A percentile compares a stretch with the other conserved stretches of the same genome.
phyloP scores from a whole-genome alignment of 83 land plant genomes.

The Larix sibirica region DNA sequence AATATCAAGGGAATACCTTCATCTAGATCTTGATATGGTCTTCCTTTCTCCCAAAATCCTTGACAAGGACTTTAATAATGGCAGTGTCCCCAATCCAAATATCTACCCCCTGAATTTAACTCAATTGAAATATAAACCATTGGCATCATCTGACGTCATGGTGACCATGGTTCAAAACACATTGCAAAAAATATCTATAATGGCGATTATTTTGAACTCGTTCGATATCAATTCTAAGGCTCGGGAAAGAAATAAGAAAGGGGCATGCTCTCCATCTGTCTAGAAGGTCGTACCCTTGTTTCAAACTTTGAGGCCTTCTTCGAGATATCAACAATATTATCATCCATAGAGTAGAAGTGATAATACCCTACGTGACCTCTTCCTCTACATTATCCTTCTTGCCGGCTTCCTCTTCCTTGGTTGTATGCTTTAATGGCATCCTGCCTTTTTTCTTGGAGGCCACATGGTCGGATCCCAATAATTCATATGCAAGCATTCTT shows the following conservation, averaged over 20 bases:
- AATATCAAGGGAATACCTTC: conserved; percentile 40
- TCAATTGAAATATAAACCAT: conserved; percentile 81
- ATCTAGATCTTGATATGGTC: conserved; percentile 75
- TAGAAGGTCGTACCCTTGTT: conserved; percentile 68
- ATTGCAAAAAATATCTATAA: conserved; percentile 84
- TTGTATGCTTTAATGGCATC: not conserved
- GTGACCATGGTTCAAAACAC: conserved; percentile 77
- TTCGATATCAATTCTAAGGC: conserved; percentile 76
- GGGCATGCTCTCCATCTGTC: conserved; percentile 74
- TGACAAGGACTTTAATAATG: conserved; percentile 72
- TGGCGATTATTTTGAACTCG: conserved; percentile 73
- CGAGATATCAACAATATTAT: conserved; percentile 21
- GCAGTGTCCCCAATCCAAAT: conserved; percentile 92
- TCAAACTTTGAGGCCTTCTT: conserved; percentile 68
- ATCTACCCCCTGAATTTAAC: conserved; percentile 73
- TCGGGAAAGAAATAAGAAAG: conserved; percentile 72
- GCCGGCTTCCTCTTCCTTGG: no score
- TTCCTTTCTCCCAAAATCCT: conserved; percentile 86
- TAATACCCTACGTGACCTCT: no score
- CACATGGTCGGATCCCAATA: not conserved
- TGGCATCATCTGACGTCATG: conserved; percentile 69
- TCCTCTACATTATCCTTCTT: no score
- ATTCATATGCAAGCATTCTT: conserved; percentile 34
- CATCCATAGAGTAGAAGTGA: not conserved
- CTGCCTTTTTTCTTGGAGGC: no score